Percentiles rank a stretch among this genome's conserved stretches.
These are phyloP conservation scores for Circinella minor DNA, from an alignment of 371 early-diverging fungal species.

Conservation along the genomic window DNA sequence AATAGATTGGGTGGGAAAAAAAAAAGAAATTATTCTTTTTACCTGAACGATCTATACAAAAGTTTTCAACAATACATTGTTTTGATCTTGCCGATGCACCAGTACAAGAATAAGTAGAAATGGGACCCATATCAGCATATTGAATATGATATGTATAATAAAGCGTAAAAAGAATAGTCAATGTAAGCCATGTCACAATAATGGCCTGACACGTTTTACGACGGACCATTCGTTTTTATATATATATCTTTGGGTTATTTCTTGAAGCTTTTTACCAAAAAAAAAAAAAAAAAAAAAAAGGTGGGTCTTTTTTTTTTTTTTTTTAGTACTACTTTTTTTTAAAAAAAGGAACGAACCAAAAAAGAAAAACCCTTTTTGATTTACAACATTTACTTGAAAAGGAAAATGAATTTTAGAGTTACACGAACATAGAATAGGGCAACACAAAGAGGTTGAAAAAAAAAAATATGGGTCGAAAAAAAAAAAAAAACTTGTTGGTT, in stretches of 20 bases:
- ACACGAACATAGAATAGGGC: too few species aligned
- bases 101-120: conserved; percentile 30
- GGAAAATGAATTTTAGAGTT: too few species aligned
- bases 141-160: conserved; percentile 8
- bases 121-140: background rate
- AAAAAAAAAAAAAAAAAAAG: too few species aligned
- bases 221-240: background rate
- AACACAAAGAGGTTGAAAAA: too few species aligned
- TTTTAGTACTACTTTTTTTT: too few species aligned
- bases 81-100: conserved; percentile 20
- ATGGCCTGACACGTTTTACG: conserved; percentile 1
- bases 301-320: background rate
- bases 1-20: too few species aligned
- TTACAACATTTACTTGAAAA: too few species aligned
- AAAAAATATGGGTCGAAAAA: too few species aligned
- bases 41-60: conserved; percentile 29
- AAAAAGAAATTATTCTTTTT: background rate
- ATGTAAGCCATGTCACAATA: conserved; percentile 4
- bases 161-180: background rate
- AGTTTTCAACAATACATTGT: conserved; percentile 33
- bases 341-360: too few species aligned
- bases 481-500: too few species aligned
- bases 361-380: too few species aligned
- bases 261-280: too few species aligned
- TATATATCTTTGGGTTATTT: background rate